Evolutionary conservation across 495 filamentous ascomycete genomes (phyloP).

Genomic region (Penicillium longicatenatum): DNA sequence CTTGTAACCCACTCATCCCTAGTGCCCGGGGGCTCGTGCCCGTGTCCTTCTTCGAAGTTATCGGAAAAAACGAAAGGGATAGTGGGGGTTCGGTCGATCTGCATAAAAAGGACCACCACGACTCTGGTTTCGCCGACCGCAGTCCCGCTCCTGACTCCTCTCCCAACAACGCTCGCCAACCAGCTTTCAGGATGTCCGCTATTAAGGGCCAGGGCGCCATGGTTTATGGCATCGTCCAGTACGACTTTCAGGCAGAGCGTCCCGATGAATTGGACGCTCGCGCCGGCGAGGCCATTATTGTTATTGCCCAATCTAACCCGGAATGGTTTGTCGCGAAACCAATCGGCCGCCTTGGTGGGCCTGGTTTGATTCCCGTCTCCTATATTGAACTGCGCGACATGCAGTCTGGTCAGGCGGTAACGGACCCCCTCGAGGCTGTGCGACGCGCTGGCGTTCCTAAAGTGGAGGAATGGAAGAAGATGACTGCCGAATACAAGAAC

Average conservation of each 20-base stretch:
- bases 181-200: constrained; percentile 52
- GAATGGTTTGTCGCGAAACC: constrained; percentile 99
- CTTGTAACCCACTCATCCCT: constrained; percentile 91
- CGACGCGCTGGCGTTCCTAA: constrained; percentile 89
- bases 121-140: constrained; percentile 80
- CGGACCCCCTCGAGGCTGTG: constrained; percentile 84
- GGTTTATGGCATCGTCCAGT: constrained; percentile 96
- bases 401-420: constrained; percentile 78
- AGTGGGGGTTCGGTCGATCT: constrained; percentile 69
- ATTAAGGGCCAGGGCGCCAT: constrained; percentile 73
- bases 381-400: constrained; percentile 97
- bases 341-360: constrained; percentile 90
- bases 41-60: constrained; percentile 86
- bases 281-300: constrained; percentile 93
- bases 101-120: constrained; percentile 62
- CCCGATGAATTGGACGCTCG: constrained; percentile 95
- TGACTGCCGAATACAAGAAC: constrained; percentile 99
- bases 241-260: constrained; percentile 94
- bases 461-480: constrained; percentile 99
- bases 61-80: constrained; percentile 88
- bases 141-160: constrained; percentile 40
- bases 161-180: constrained; percentile 33
- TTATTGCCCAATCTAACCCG: constrained; percentile 98
- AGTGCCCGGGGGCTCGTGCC: constrained; percentile 89
- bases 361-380: constrained; percentile 93